These are phyloP conservation scores for Solanum tacnaense DNA, from an alignment of 257 asterid genomes.

Conservation along the genomic window DNA sequence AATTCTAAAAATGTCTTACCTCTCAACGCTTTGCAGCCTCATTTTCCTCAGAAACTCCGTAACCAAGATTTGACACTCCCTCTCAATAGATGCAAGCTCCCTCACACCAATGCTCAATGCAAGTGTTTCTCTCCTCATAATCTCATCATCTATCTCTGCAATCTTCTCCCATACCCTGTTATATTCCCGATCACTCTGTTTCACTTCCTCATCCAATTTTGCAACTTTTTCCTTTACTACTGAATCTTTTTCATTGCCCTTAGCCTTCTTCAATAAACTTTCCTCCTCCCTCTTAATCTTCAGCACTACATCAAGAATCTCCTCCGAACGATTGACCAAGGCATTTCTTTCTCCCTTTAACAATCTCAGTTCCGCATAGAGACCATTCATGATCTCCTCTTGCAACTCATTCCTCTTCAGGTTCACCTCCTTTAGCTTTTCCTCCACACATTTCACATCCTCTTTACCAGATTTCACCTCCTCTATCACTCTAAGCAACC, in stretches of 20 bases:
- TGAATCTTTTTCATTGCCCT: conserved; percentile 22
- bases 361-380: conserved; percentile 40
- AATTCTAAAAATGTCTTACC: conserved; percentile 30
- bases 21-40: conserved; percentile 21
- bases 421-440: conserved; percentile 48
- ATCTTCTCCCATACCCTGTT: conserved; percentile 49
- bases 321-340: conserved; percentile 28
- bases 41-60: conserved; percentile 33
- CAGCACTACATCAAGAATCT: conserved; percentile 17
- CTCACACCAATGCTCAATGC: conserved; percentile 74
- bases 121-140: conserved; percentile 49
- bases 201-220: conserved; percentile 41
- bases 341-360: conserved; percentile 31
- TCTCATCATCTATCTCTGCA: conserved; percentile 64
- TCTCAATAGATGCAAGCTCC: conserved; percentile 75
- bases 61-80: conserved; percentile 71
- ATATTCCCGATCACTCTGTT: conserved; percentile 36
- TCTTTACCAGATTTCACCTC: conserved; percentile 33
- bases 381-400: conserved; percentile 50
- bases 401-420: conserved; percentile 39
- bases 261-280: conserved; percentile 24
- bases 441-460: conserved; percentile 24
- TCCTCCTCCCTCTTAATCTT: conserved; percentile 39
- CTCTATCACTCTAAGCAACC: conserved; percentile 43
- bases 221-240: conserved; percentile 14